phyloP scores from a whole-genome alignment of 2,329 filamentous ascomycete genomes.

The Cercospora nicotianae region DNA sequence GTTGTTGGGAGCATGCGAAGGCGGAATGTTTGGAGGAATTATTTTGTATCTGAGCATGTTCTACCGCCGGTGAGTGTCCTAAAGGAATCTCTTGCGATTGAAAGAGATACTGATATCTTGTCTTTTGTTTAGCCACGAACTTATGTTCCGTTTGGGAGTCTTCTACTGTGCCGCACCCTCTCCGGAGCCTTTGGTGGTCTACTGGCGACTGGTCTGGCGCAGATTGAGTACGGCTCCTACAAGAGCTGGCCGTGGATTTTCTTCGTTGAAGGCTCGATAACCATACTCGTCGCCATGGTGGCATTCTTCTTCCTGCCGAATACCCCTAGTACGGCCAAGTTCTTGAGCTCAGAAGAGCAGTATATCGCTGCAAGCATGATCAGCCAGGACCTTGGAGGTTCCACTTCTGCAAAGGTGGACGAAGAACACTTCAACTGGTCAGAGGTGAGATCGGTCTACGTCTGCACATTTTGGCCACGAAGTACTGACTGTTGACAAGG shows the following conservation, averaged over 20 bases:
- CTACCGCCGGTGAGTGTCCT: conserved; percentile 32
- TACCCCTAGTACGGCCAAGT: conserved; percentile 50
- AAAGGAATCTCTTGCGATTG: neutral
- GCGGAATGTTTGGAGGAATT: conserved; percentile 40
- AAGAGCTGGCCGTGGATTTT: conserved; percentile 44
- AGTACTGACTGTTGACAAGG: conserved; percentile 19
- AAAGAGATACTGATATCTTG: neutral
- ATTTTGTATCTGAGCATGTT: conserved; percentile 48
- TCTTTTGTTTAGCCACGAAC: conserved; percentile 35
- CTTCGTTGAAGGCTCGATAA: conserved; percentile 53
- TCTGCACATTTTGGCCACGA: neutral
- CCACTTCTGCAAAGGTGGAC: conserved; percentile 31
- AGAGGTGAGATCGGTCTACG: conserved; percentile 32
- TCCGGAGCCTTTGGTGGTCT: conserved; percentile 47
- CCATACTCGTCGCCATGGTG: conserved; percentile 54
- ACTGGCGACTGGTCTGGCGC: conserved; percentile 45
- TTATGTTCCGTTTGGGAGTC: conserved; percentile 44
- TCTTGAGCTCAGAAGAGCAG: conserved; percentile 38
- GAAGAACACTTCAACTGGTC: conserved; percentile 39
- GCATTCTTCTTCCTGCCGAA: conserved; percentile 58
- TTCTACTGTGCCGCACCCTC: conserved; percentile 41
- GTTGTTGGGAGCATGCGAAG: conserved; percentile 46
- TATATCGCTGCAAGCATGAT: conserved; percentile 35
- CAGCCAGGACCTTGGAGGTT: conserved; percentile 37
- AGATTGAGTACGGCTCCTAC: conserved; percentile 42